Base-by-base conservation (phyloP, 2,329 filamentous ascomycete species). In the Diplocarpon rosae region DNA sequence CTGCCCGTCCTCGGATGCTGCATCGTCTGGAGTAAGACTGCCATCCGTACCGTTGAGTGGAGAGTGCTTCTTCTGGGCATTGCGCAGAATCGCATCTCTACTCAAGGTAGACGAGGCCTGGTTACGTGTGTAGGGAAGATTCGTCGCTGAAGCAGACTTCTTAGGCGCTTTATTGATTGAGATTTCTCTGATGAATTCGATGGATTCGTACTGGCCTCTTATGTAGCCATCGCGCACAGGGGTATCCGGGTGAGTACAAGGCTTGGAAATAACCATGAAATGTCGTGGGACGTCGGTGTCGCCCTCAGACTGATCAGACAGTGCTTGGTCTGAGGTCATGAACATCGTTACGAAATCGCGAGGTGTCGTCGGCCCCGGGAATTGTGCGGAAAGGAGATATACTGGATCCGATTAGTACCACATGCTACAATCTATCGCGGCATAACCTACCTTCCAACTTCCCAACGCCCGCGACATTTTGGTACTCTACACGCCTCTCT, bases 121-220 rank as follows among this genome's bases (percentile, higher is more conserved):
- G 48, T 48, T 62, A 53, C 37, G 58, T 60, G 61, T 53, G 16
- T 58, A 59, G 32, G 55, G 52, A 2, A 72, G 52, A 48, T 75
- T 67, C 3, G 65, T 60, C 1, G 70, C 69, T 14, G 71, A 74
- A 20, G 62, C 59, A 5, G 65, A 65, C 50, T 65, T 65, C 28
- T 65, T 65, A 9, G 66, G 65, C 20, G 52, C 50, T 2, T 66
- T 61, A 51, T 68, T 61, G 9, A 79, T 60, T 0, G 80, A 82
- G 12, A 95, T 74, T 63, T 96, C 89, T 39, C 89, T 73, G 46
- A 95, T 89, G 53, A 95, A 72, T 64, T 96, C 90, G 13, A 95
- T 83, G 1, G 85, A 93, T 66, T 95, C 89, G 56, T 95, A 96
- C 51, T 80, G 73, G 2, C 89, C 90, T 33, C 87, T 75, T 39